Evolutionary conservation across 306 rosid species (phyloP).

Genomic region (Inga laurina): DNA sequence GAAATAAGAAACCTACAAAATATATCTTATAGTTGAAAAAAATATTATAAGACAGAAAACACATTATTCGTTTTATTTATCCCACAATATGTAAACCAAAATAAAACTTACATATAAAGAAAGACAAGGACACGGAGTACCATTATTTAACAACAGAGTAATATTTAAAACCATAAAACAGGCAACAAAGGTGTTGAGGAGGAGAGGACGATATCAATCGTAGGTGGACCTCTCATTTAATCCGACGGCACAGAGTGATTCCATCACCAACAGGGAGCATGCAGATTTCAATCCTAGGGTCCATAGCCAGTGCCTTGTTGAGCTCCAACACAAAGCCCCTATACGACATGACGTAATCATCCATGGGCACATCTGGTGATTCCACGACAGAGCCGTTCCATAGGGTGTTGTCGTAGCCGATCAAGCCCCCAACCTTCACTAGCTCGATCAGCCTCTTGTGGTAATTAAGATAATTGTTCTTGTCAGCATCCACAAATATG

Average conservation of each 20-base stretch:
- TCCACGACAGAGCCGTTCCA: slow-evolving; percentile 96
- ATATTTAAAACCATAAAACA: background rate
- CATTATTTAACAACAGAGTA: background rate
- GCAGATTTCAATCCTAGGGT: slow-evolving; percentile 89
- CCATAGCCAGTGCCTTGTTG: slow-evolving; percentile 76
- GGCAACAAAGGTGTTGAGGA: background rate
- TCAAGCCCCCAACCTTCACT: slow-evolving; percentile 78
- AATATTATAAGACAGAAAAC: background rate
- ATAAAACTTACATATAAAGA: background rate
- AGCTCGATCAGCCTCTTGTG: slow-evolving; percentile 79
- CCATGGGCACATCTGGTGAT: slow-evolving; percentile 65
- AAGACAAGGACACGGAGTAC: background rate
- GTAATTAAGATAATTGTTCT: slow-evolving; percentile 87
- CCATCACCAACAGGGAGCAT: slow-evolving; percentile 92
- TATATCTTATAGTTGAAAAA: background rate
- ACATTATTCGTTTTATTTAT: background rate
- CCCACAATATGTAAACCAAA: background rate
- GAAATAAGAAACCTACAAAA: background rate
- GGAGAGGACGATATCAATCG: background rate
- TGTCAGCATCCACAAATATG: slow-evolving; percentile 88
- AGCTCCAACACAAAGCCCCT: slow-evolving; percentile 78
- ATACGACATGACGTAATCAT: slow-evolving; percentile 77
- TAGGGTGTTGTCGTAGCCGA: slow-evolving; percentile 91
- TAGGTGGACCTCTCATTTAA: slow-evolving; percentile 33
- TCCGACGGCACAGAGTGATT: slow-evolving; percentile 84